Evolutionary conservation across 371 early-diverging fungal species (phyloP).

Genomic region (Basidiobolus heterosporus): DNA sequence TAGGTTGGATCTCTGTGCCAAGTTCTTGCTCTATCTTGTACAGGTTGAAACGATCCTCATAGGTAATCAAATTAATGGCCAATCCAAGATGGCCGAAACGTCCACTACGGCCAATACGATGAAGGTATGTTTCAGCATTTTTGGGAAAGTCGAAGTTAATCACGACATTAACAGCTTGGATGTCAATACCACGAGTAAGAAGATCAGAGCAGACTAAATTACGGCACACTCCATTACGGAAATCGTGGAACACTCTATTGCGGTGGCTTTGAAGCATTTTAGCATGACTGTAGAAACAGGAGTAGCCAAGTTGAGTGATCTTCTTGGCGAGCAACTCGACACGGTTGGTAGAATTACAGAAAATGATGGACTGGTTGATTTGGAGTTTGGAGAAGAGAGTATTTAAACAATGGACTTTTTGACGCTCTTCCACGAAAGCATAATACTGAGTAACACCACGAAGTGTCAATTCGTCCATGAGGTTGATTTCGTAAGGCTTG

Average conservation of each 20-base stretch:
- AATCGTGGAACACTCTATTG: conserved; percentile 97
- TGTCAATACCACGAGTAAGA: conserved; percentile 97
- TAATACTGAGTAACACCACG: conserved; percentile 97
- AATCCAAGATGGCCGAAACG: conserved; percentile 95
- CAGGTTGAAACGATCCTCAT: conserved; percentile 88
- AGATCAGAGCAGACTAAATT: conserved; percentile 95
- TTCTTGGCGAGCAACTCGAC: conserved; percentile 95
- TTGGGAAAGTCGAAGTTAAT: conserved; percentile 99
- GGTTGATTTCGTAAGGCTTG: conserved; percentile 93
- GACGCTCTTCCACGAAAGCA: conserved; percentile 92
- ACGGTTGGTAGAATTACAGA: conserved; percentile 94
- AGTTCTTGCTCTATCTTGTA: conserved; percentile 93
- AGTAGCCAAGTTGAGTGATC: conserved; percentile 96
- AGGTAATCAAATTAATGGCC: conserved; percentile 93
- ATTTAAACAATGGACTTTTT: conserved; percentile 95
- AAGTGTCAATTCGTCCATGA: conserved; percentile 97
- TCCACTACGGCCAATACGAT: conserved; percentile 95
- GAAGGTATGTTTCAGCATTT: conserved; percentile 96
- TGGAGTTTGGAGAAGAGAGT: conserved; percentile 95
- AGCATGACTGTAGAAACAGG: conserved; percentile 96
- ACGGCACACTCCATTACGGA: conserved; percentile 88
- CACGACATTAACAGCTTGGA: conserved; percentile 97
- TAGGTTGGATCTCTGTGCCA: conserved; percentile 91
- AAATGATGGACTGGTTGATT: conserved; percentile 98
- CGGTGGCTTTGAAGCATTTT: conserved; percentile 94